Base-by-base conservation (phyloP, 169 alveolate genomes). In the Plasmodium falciparum region DNA sequence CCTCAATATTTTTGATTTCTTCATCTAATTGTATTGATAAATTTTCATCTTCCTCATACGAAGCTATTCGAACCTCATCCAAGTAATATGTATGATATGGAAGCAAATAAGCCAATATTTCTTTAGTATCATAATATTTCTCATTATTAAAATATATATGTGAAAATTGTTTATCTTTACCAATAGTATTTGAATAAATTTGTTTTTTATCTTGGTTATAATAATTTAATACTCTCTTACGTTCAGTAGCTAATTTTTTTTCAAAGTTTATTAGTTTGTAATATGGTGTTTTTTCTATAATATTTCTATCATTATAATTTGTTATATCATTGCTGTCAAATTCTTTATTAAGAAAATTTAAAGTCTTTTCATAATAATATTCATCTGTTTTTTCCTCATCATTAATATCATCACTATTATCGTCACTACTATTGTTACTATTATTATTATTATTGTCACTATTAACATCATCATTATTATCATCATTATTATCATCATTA, bases 91-190 rank as follows among this genome's bases (percentile, higher is more conserved):
- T 76, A 22, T 76, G 89, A 39, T 76, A 76, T 8, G 89, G 89
- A 5, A 76, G 89, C 2, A 76, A n/a, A 26, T 65, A 76, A 11
- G 89, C 89, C 29, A 76, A 15, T 29, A 76, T 76, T 56, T 76
- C 89, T 33, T 76, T 76, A 9, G 89, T 75, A 65, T 76, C 89
- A 63, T 76, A 76, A 65, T 63, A 76, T 39, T 76, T 76, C 20
- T 76, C 89, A 29, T 65, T 63, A 43, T 76, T 76, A 15, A 47
- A n/a, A 63, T 49, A 76, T 7, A 76, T 65, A 54, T 76, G 89
- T 15, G 89, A 76, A 59, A 76, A 76, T 50, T 76, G 89, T 65
- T 66, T 76, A 33, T 76, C 89, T 63, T 76, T 76, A 76, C 67
- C 67, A 65, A 65, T 76, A 24, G 29, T 65, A 69, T 43, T 76